phyloP scores from a whole-genome alignment of 83 land plant genomes.

The Thuja plicata region DNA sequence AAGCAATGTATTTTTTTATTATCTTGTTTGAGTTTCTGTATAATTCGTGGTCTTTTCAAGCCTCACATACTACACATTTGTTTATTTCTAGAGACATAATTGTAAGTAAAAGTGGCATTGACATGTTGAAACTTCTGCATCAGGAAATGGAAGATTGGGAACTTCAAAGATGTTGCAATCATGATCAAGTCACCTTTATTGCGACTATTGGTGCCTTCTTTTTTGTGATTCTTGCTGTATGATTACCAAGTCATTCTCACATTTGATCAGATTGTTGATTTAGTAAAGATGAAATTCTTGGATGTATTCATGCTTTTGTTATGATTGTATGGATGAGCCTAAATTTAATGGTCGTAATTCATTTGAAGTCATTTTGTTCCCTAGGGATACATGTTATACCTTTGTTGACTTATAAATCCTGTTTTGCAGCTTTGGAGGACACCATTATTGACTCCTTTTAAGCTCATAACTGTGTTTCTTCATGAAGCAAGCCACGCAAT shows the following conservation, averaged over 20 bases:
- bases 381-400: neutral
- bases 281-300: neutral
- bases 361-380: slow-evolving; percentile 1
- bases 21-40: neutral
- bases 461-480: slow-evolving; percentile 97
- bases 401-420: neutral
- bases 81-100: slow-evolving; percentile 1
- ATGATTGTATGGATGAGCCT: slow-evolving; percentile 8
- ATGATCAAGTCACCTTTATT: slow-evolving; percentile 60
- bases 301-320: neutral
- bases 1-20: neutral
- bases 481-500: slow-evolving; percentile 99
- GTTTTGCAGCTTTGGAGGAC: slow-evolving; percentile 95
- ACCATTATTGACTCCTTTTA: slow-evolving; percentile 86
- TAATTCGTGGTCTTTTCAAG: neutral
- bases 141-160: slow-evolving; percentile 70
- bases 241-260: neutral
- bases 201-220: slow-evolving; percentile 70
- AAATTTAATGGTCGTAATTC: neutral
- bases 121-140: neutral
- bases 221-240: slow-evolving; percentile 80
- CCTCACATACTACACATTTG: neutral
- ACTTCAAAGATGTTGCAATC: slow-evolving; percentile 68
- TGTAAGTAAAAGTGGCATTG: neutral
- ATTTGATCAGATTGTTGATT: slow-evolving; percentile 7